A percentile compares a stretch with the other conserved stretches of the same genome.
Conservation (phyloP, 2,329 filamentous ascomycete genomes). For the Fusarium heterosporum region DNA sequence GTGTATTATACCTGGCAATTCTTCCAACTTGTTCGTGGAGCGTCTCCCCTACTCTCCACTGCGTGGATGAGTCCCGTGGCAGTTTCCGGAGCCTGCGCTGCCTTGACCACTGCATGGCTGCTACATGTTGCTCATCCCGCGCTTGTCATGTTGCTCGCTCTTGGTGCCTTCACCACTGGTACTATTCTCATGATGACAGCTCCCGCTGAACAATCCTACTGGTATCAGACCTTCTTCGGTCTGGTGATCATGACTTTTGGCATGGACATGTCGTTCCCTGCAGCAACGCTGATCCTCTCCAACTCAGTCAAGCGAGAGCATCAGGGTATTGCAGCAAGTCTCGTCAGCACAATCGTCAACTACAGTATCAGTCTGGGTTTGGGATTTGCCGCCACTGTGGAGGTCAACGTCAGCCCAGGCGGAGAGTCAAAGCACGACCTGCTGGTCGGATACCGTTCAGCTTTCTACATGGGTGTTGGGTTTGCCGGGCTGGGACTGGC, state of each 20-base stretch:
- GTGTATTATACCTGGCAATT: conserved; percentile 64
- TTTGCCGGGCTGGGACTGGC: conserved; percentile 25
- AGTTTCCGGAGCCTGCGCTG: conserved; percentile 58
- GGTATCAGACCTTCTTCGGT: conserved; percentile 71
- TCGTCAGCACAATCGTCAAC: conserved; percentile 75
- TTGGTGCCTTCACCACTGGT: conserved; percentile 58
- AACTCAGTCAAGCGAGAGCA: conserved; percentile 61
- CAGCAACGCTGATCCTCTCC: conserved; percentile 69
- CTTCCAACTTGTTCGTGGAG: conserved; percentile 57
- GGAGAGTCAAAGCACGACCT: conserved; percentile 29
- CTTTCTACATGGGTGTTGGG: conserved; percentile 32
- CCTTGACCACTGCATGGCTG: conserved; percentile 58
- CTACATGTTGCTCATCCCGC: conserved; percentile 51
- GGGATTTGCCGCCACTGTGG: conserved; percentile 74
- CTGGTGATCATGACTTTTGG: conserved; percentile 70
- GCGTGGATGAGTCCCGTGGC: conserved; percentile 60
- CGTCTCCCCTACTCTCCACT: conserved; percentile 57
- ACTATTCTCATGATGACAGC: conserved; percentile 59
- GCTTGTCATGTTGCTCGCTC: conserved; percentile 58
- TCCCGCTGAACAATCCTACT: conserved; percentile 70
- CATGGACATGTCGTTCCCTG: conserved; percentile 74
- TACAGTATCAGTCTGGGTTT: conserved; percentile 75
- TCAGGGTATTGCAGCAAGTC: conserved; percentile 61
- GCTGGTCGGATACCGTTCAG: conserved; percentile 25
- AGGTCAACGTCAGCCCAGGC: conserved; percentile 55